Evolutionary conservation across 2,329 filamentous ascomycete species (phyloP).

Genomic region (Talaromyces sp.): DNA sequence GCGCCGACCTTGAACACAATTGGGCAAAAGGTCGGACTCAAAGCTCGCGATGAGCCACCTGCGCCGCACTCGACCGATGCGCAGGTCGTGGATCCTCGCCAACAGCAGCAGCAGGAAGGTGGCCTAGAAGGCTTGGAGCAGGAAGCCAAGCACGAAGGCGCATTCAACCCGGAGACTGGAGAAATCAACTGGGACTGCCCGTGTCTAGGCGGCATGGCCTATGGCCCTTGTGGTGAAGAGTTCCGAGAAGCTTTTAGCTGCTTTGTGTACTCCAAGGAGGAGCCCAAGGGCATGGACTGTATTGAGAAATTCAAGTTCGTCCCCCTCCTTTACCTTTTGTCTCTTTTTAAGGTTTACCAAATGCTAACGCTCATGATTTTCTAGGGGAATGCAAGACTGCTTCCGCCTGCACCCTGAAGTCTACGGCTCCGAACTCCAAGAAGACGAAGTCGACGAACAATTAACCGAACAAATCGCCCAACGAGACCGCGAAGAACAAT

Average conservation of each 20-base stretch:
- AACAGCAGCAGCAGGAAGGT: slow-evolving; percentile 21
- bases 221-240: slow-evolving; percentile 91
- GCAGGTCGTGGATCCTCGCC: slow-evolving; percentile 2
- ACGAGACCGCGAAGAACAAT: slow-evolving; percentile 20
- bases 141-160: slow-evolving; percentile 81
- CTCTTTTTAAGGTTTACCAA: no score
- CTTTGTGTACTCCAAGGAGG: slow-evolving; percentile 91
- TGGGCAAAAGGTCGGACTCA: slow-evolving; percentile 44
- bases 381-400: slow-evolving; percentile 92
- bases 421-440: slow-evolving; percentile 82
- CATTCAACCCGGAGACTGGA: slow-evolving; percentile 96
- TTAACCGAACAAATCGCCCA: slow-evolving; percentile 29
- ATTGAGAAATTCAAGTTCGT: slow-evolving; percentile 95
- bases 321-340: background rate
- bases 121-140: slow-evolving; percentile 62
- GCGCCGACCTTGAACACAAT: slow-evolving; percentile 65
- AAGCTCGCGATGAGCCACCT: background rate
- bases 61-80: slow-evolving; percentile 10
- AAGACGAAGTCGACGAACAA: slow-evolving; percentile 58
- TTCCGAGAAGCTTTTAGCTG: slow-evolving; percentile 97
- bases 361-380: slow-evolving; percentile 29
- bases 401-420: slow-evolving; percentile 90
- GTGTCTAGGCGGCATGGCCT: slow-evolving; percentile 92
- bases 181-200: slow-evolving; percentile 99
- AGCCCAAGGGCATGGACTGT: slow-evolving; percentile 96